phyloP scores from a whole-genome alignment of 2,329 filamentous ascomycete species.

The Botrytis fragariae region DNA sequence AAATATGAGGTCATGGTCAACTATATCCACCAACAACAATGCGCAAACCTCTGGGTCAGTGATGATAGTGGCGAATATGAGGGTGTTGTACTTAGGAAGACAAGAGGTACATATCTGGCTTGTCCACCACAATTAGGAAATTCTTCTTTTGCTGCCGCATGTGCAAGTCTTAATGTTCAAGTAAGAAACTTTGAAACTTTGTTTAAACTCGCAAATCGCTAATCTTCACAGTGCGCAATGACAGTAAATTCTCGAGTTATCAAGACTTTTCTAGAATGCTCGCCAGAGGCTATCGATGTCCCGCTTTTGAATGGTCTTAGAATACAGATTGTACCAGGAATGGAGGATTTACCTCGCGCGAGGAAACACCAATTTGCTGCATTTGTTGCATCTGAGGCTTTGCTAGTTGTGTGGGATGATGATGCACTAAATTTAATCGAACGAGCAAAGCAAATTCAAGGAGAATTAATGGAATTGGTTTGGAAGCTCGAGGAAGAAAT shows the following conservation, averaged over 20 bases:
- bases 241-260: slow-evolving; percentile 78
- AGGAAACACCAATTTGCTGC: slow-evolving; percentile 79
- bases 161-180: slow-evolving; percentile 68
- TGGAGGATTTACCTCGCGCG: slow-evolving; percentile 67
- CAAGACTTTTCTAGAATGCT: slow-evolving; percentile 72
- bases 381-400: slow-evolving; percentile 67
- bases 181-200: slow-evolving; percentile 44
- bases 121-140: slow-evolving; percentile 64
- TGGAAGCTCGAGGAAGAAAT: slow-evolving; percentile 61
- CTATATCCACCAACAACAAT: slow-evolving; percentile 79
- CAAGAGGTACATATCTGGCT: slow-evolving; percentile 66
- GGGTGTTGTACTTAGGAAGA: slow-evolving; percentile 69
- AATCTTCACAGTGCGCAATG: slow-evolving; percentile 62
- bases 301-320: slow-evolving; percentile 74
- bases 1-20: slow-evolving; percentile 83
- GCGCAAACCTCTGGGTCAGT: slow-evolving; percentile 69
- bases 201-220: slow-evolving; percentile 16
- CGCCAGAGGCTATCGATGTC: slow-evolving; percentile 70
- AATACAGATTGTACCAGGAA: slow-evolving; percentile 70
- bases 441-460: slow-evolving; percentile 69
- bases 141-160: slow-evolving; percentile 63
- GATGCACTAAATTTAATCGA: slow-evolving; percentile 68
- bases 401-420: slow-evolving; percentile 81
- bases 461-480: slow-evolving; percentile 73
- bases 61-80: slow-evolving; percentile 67